Evolutionary conservation across 768 basidiomycete species (phyloP).

Genomic region (Cystobasidium tubakii): DNA sequence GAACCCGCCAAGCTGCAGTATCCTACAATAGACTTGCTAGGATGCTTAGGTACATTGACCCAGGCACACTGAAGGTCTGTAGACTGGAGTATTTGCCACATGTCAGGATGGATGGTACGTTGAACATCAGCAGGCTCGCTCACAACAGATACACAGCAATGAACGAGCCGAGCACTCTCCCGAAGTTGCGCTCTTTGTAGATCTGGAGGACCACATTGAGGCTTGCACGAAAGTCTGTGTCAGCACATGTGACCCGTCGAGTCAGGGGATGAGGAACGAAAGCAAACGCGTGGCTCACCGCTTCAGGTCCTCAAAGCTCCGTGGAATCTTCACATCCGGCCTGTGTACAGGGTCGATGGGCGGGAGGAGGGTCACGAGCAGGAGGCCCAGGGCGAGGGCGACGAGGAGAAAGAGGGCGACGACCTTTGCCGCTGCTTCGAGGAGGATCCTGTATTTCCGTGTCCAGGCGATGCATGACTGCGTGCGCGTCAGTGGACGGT

Average conservation of each 20-base stretch:
- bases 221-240: conserved; percentile 40
- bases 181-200: conserved; percentile 81
- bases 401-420: conserved; percentile 67
- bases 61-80: conserved; percentile 92
- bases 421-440: conserved; percentile 79
- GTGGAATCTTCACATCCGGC: conserved; percentile 70
- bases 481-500: background rate
- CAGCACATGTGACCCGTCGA: background rate
- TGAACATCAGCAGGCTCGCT: conserved; percentile 49
- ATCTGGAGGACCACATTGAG: conserved; percentile 80
- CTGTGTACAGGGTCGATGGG: conserved; percentile 62
- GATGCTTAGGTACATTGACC: conserved; percentile 96
- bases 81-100: conserved; percentile 61
- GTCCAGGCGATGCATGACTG: conserved; percentile 1
- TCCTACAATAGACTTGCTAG: conserved; percentile 44
- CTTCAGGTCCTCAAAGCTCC: conserved; percentile 78
- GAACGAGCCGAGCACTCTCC: conserved; percentile 78
- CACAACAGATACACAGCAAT: conserved; percentile 87
- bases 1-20: too few relatives aligned
- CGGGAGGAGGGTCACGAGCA: conserved; percentile 60
- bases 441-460: conserved; percentile 54
- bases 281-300: conserved; percentile 46
- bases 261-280: too few relatives aligned
- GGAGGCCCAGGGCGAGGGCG: conserved; percentile 64
- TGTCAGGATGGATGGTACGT: background rate